A percentile compares a stretch with the other conserved stretches of the same genome.
Evolutionary conservation across 1,284 basidiomycete species (phyloP).

Genomic region (Rhodotorula glutinis): DNA sequence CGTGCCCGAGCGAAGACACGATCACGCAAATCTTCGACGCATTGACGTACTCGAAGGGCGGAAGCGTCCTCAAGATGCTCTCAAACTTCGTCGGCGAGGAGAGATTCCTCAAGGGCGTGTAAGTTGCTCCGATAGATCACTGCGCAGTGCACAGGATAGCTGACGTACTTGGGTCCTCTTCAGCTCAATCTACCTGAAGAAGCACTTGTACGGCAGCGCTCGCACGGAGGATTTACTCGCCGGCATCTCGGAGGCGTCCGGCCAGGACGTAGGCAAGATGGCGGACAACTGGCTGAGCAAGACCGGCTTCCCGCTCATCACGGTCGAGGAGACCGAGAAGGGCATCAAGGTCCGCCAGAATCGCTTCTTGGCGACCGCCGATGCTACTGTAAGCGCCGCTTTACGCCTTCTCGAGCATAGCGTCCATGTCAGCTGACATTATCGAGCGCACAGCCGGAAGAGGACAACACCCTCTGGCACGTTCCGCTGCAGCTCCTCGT

Average conservation of each 20-base stretch:
- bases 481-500: constrained; percentile 72
- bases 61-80: constrained; percentile 92
- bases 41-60: constrained; percentile 45
- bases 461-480: constrained; percentile 89
- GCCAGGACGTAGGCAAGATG: constrained; percentile 70
- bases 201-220: constrained; percentile 77
- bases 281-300: constrained; percentile 93
- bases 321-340: constrained; percentile 71
- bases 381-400: constrained; percentile 53
- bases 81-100: constrained; percentile 85
- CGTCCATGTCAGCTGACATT: too few relatives aligned
- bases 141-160: not conserved
- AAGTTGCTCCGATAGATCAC: not conserved
- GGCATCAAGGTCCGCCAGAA: constrained; percentile 69
- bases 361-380: constrained; percentile 85
- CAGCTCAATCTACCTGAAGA: constrained; percentile 75
- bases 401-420: not conserved
- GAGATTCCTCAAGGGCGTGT: constrained; percentile 52
- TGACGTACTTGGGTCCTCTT: constrained; percentile 52
- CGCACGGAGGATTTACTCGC: constrained; percentile 87
- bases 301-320: constrained; percentile 63
- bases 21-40: constrained; percentile 38
- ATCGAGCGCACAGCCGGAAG: constrained; percentile 55
- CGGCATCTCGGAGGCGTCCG: constrained; percentile 77
- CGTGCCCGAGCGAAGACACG: constrained; percentile 63